Evolutionary conservation across 2,329 filamentous ascomycete species (phyloP).

Genomic region (Alternaria sp.): DNA sequence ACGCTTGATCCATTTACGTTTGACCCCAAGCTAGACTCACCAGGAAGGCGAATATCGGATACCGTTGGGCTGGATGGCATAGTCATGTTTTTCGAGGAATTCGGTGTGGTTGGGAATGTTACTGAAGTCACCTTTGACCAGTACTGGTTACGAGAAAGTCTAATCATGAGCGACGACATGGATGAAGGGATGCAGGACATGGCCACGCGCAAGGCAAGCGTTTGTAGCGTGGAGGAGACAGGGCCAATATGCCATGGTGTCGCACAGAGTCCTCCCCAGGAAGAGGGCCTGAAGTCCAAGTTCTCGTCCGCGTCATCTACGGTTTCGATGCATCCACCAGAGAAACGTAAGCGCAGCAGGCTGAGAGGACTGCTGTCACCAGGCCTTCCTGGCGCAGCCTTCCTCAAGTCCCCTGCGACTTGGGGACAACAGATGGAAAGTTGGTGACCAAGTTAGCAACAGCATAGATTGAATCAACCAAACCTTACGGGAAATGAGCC

Average conservation of each 20-base stretch:
- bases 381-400: constrained; percentile 29
- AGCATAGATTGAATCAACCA: constrained; percentile 20
- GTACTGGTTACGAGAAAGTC: constrained; percentile 40
- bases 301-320: constrained; percentile 36
- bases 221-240: constrained; percentile 20
- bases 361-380: constrained; percentile 35
- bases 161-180: not conserved
- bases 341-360: constrained; percentile 34
- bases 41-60: constrained; percentile 35
- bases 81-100: constrained; percentile 54
- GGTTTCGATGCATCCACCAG: constrained; percentile 19
- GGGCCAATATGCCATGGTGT: constrained; percentile 12
- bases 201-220: constrained; percentile 12
- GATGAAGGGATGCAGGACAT: not conserved
- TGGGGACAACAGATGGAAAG: constrained; percentile 20
- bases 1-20: constrained; percentile 51
- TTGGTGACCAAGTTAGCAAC: constrained; percentile 21
- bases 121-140: constrained; percentile 43
- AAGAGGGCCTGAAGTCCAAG: constrained; percentile 25
- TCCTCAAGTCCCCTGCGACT: constrained; percentile 21
- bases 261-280: constrained; percentile 13
- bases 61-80: constrained; percentile 48
- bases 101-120: constrained; percentile 45
- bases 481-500: constrained; percentile 23
- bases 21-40: constrained; percentile 23